These are phyloP conservation scores for Basipetospora chlamydospora DNA, from an alignment of 2,329 filamentous ascomycete species.

Conservation along the genomic window DNA sequence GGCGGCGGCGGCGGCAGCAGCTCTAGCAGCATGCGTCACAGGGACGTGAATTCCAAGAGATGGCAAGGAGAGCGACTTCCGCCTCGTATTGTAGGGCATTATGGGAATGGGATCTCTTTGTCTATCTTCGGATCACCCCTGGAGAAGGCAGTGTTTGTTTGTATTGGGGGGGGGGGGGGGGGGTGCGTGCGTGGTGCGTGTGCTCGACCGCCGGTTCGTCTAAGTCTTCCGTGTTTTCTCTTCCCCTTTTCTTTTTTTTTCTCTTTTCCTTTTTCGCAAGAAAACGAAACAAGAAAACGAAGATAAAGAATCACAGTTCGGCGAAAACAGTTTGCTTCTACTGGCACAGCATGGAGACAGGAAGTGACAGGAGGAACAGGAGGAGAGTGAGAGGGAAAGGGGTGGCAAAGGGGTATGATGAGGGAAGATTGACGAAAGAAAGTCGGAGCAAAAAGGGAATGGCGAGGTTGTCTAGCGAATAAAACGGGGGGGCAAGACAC, in stretches of 20 bases:
- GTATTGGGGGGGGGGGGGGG: background rate
- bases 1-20: conserved; percentile 30
- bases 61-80: conserved; percentile 86
- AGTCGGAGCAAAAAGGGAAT: conserved; percentile 4
- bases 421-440: background rate
- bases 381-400: too few species aligned
- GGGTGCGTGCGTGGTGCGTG: background rate
- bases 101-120: conserved; percentile 7
- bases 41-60: conserved; percentile 85
- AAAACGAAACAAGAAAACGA: too few species aligned
- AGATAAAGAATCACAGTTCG: too few species aligned
- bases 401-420: background rate
- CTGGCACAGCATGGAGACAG: too few species aligned
- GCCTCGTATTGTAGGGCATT: conserved; percentile 94
- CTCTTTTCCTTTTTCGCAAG: too few species aligned
- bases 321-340: too few species aligned
- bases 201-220: background rate
- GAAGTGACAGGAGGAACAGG: too few species aligned
- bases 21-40: conserved; percentile 46
- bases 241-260: too few species aligned
- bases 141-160: background rate
- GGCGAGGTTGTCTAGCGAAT: conserved; percentile 2
- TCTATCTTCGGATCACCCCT: background rate
- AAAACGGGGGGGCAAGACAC: conserved; percentile 3
- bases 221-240: too few species aligned